Base-by-base conservation (phyloP, 2,329 filamentous ascomycete species). In the Myriosclerotinia duriaeana region DNA sequence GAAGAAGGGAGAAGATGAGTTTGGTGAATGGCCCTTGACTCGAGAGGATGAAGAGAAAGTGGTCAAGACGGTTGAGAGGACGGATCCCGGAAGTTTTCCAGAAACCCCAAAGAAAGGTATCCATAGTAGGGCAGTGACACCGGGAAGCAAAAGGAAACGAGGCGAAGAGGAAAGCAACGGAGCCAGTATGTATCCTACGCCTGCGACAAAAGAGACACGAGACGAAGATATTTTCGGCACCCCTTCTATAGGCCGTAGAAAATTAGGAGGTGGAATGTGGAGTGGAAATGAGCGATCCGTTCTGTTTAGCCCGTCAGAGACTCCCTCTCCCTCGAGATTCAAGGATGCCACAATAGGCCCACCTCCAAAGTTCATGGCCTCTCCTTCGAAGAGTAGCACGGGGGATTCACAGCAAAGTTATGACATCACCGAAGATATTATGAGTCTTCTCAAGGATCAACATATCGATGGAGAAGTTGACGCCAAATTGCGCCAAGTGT, bases 391-490 rank as follows among this genome's bases (percentile, higher is more conserved):
- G 3, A 67, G 67, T 8, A 26, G 9, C 20, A 26, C 8, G 17
- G 56, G 6, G 0, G 44, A 66, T 6, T 62, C 48, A 30, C 22
- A 42, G 11, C 62, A 66, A 20, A 68, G 22, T 67, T 74, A 77
- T 60, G 77, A 80, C 48, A 74, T 84, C 61, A 80, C 79, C 1
- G 73, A 78, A 5, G 79, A 85, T 59, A 78, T 88, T 52, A 79
- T 87, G 76, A 70, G 72, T 1, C 72, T 88, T 6, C 79, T 89
- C 1, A 76, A 76, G 17, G 77, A 76, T 53, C 78, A 82, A 65
- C 72, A 77, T 11, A 69, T 87, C 20, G 77, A 79, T 30, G 72
- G 76, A 1, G 67, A 72, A 0, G 77, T 79, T 0, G 76, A 79
- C 5, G 67, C 71, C 2, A 76, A 74, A 30, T 75, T 89, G 2